Evolutionary conservation across 2,329 filamentous ascomycete species (phyloP).

Genomic region (Talaromyces marneffei): DNA sequence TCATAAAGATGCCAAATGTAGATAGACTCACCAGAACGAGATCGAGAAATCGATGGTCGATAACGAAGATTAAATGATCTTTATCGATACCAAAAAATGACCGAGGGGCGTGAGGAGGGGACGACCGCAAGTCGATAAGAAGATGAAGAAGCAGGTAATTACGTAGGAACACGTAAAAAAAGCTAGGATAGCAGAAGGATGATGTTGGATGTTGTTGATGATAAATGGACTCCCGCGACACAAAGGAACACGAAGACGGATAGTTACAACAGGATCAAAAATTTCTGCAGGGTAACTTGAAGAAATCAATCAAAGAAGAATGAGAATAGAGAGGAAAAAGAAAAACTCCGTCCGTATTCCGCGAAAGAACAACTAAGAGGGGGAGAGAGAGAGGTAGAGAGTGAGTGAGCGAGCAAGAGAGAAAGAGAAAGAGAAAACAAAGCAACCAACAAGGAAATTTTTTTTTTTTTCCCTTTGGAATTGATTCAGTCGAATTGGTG

Average conservation of each 20-base stretch:
- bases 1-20: not conserved
- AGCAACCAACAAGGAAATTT: slow-evolving; percentile 7
- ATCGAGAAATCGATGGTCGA: slow-evolving; percentile 8
- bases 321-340: slow-evolving; percentile 17
- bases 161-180: slow-evolving; percentile 18
- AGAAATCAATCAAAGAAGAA: slow-evolving; percentile 17
- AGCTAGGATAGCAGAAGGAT: slow-evolving; percentile 12
- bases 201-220: slow-evolving; percentile 16
- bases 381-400: slow-evolving; percentile 16
- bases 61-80: slow-evolving; percentile 5
- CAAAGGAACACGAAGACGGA: slow-evolving; percentile 19
- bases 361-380: slow-evolving; percentile 17
- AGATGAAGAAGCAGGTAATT: slow-evolving; percentile 16
- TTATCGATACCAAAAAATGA: slow-evolving; percentile 13
- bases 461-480: not conserved
- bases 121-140: slow-evolving; percentile 16
- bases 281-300: slow-evolving; percentile 23
- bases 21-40: slow-evolving; percentile 11
- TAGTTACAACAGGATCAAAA: slow-evolving; percentile 23
- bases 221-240: slow-evolving; percentile 25
- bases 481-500: slow-evolving; percentile 1
- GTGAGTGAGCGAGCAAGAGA: slow-evolving; percentile 17
- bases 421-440: slow-evolving; percentile 6
- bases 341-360: slow-evolving; percentile 17
- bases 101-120: not conserved